Evolutionary conservation across 306 rosid genomes (phyloP).

Genomic region (Quercus dentata): DNA sequence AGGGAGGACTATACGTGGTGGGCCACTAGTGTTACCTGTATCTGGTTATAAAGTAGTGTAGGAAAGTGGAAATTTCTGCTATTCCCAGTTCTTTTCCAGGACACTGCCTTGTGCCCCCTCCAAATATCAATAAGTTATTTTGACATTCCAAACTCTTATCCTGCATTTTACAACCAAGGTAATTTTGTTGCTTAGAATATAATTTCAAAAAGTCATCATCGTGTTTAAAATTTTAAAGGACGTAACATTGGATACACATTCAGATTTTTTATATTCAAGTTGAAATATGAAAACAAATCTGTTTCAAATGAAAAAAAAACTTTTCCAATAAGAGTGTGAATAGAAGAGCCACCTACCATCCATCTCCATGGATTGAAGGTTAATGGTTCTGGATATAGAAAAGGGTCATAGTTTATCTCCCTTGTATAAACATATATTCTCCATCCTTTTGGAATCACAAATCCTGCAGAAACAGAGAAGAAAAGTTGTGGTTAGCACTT

Average conservation of each 20-base stretch:
- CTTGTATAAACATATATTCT: conserved; percentile 92
- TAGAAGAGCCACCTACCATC: conserved; percentile 56
- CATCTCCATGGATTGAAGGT: conserved; percentile 97
- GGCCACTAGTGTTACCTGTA: conserved; percentile 61
- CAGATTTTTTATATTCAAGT: no score
- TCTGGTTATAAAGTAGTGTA: conserved; percentile 88
- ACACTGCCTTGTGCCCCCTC: conserved; percentile 87
- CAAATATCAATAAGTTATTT: conserved; percentile 66
- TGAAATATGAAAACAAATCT: no score
- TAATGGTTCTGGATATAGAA: conserved; percentile 76
- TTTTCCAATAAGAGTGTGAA: neutral
- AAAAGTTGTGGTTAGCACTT: neutral
- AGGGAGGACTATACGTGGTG: neutral
- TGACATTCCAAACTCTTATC: conserved; percentile 62
- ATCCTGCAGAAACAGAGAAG: conserved; percentile 49
- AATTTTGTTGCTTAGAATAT: neutral
- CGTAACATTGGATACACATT: no score
- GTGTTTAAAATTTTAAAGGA: no score
- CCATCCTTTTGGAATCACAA: conserved; percentile 91
- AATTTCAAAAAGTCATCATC: neutral
- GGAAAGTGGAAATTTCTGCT: conserved; percentile 78
- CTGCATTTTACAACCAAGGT: conserved; percentile 39
- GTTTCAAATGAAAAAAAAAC: no score
- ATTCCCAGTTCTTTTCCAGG: conserved; percentile 97
- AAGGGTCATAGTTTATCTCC: conserved; percentile 76